Conservation (phyloP, 2,329 filamentous ascomycete genomes). For the Arthroderma sp. region DNA sequence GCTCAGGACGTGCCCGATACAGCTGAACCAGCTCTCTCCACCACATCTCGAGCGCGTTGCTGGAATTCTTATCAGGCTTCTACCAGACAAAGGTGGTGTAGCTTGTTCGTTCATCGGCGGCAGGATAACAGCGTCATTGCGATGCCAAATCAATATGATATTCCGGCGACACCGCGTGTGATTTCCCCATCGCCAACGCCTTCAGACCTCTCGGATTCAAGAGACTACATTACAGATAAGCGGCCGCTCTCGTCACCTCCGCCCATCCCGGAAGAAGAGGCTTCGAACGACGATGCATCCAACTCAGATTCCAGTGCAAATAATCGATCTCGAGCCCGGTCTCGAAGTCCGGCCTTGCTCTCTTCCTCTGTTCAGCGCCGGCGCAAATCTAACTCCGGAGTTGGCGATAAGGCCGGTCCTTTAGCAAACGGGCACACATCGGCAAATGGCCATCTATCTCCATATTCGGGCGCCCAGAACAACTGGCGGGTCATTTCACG, state of each 20-base stretch:
- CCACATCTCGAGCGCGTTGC: too few species aligned
- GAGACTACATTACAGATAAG: constrained; percentile 49
- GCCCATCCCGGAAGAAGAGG: constrained; percentile 48
- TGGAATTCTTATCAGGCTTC: too few species aligned
- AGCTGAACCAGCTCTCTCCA: too few species aligned
- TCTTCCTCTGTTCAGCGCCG: constrained; percentile 30
- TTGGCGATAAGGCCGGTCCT: constrained; percentile 36
- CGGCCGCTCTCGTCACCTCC: constrained; percentile 47
- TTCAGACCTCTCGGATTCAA: constrained; percentile 35
- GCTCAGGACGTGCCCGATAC: too few species aligned
- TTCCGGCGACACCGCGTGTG: constrained; percentile 72
- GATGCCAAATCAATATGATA: constrained; percentile 41
- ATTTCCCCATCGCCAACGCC: constrained; percentile 78
- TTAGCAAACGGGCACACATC: constrained; percentile 29
- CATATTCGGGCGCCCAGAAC: constrained; percentile 44
- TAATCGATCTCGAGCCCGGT: constrained; percentile 54
- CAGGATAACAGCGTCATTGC: constrained; percentile 14
- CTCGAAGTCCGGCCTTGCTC: constrained; percentile 51
- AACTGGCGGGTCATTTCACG: constrained; percentile 83
- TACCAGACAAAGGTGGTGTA: too few species aligned
- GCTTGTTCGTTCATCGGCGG: too few species aligned
- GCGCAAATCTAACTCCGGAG: constrained; percentile 41
- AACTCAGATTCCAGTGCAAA: constrained; percentile 43
- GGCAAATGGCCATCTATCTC: constrained; percentile 59
- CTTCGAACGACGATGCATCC: constrained; percentile 42